These are phyloP conservation scores for Fusarium brevicatenulatum DNA, from an alignment of 2,329 filamentous ascomycete genomes.

Conservation along the genomic window DNA sequence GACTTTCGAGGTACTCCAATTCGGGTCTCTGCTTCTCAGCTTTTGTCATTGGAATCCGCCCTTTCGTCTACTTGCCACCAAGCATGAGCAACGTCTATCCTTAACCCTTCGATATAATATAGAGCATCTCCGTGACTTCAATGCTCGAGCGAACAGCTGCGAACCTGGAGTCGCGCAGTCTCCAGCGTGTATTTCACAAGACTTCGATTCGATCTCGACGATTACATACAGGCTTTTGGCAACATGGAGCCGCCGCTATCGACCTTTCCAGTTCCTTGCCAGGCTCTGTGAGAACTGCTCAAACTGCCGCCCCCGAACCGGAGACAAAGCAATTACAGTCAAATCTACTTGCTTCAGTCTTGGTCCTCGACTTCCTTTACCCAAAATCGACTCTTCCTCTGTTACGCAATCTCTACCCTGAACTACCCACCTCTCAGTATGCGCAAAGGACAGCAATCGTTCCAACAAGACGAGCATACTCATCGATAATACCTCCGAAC, in stretches of 20 bases:
- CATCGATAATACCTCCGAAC: constrained; percentile 36
- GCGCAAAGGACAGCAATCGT: constrained; percentile 13
- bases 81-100: constrained; percentile 40
- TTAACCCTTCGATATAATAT: constrained; percentile 27
- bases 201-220: constrained; percentile 54
- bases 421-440: constrained; percentile 39
- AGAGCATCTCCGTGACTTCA: constrained; percentile 40
- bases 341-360: constrained; percentile 57
- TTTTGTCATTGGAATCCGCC: not conserved
- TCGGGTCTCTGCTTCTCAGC: not conserved
- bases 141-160: constrained; percentile 70
- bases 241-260: constrained; percentile 62
- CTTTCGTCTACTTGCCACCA: constrained; percentile 12
- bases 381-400: constrained; percentile 57
- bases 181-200: constrained; percentile 62
- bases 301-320: constrained; percentile 33
- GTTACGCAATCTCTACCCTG: constrained; percentile 53
- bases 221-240: constrained; percentile 64
- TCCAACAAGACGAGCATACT: constrained; percentile 43
- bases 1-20: constrained; percentile 10
- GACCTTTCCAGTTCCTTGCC: constrained; percentile 59
- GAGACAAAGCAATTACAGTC: constrained; percentile 41
- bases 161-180: constrained; percentile 64
- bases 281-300: constrained; percentile 44
- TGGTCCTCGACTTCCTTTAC: constrained; percentile 67